A percentile compares a stretch with the other conserved stretches of the same genome.
phyloP scores from a whole-genome alignment of 257 asterid genomes.

The Capsicum baccatum region DNA sequence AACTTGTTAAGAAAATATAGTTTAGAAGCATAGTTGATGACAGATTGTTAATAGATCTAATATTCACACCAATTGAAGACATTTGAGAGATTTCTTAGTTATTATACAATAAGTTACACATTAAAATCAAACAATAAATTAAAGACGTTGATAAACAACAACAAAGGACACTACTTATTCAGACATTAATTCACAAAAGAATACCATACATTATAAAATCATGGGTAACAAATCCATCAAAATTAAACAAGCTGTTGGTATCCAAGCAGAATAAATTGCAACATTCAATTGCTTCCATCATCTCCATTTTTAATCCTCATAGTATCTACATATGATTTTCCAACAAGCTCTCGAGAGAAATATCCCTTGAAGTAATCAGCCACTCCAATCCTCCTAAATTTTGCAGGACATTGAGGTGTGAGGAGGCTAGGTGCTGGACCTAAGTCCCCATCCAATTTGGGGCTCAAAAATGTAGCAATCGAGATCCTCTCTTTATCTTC shows the following conservation, averaged over 20 bases:
- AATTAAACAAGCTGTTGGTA: not conserved
- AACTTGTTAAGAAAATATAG: no score
- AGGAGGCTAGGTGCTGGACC: slow-evolving; percentile 53
- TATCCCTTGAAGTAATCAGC: slow-evolving; percentile 43
- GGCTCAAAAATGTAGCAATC: slow-evolving; percentile 47
- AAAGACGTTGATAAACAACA: not conserved
- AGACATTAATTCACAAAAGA: not conserved
- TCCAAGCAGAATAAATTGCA: not conserved
- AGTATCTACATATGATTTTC: slow-evolving; percentile 49
- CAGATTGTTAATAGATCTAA: no score
- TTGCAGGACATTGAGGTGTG: slow-evolving; percentile 40
- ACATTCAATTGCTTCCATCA: not conserved
- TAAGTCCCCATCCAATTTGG: slow-evolving; percentile 23
- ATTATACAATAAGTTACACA: not conserved
- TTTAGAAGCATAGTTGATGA: no score
- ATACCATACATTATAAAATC: not conserved
- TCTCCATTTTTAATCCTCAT: slow-evolving; percentile 39
- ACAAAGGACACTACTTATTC: not conserved
- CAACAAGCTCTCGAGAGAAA: slow-evolving; percentile 42
- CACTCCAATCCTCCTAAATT: slow-evolving; percentile 41
- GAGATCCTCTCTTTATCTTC: slow-evolving; percentile 46
- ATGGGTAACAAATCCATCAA: not conserved
- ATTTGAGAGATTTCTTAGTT: not conserved
- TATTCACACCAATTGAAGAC: no score
- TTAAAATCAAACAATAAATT: not conserved